phyloP scores from a whole-genome alignment of 768 basidiomycete genomes.

The Tremella fuciformis region DNA sequence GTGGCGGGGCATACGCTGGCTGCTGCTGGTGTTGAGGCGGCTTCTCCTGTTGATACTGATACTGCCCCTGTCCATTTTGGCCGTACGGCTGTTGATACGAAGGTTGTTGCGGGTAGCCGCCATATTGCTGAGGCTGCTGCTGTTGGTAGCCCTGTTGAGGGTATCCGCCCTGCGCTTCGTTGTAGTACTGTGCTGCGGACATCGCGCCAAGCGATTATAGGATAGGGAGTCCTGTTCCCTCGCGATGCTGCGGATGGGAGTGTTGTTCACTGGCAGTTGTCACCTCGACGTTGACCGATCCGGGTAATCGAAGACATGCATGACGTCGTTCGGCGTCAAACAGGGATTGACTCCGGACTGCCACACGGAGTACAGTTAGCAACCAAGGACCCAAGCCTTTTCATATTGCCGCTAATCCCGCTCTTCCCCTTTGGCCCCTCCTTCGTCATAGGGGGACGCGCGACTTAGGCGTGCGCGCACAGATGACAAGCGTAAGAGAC shows the following conservation, averaged over 20 bases:
- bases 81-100: constrained; percentile 11
- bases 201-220: constrained; percentile 2
- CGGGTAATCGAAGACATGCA: neutral
- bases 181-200: constrained; percentile 36
- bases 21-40: constrained; percentile 6
- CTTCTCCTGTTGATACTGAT: constrained; percentile 12
- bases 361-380: no score
- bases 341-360: no score
- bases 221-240: neutral
- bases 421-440: no score
- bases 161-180: constrained; percentile 17
- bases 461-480: no score
- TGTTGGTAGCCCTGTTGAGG: constrained; percentile 7
- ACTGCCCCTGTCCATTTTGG: constrained; percentile 6
- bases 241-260: neutral
- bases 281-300: neutral
- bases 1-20: constrained; percentile 20
- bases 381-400: no score
- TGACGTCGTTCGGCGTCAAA: no score
- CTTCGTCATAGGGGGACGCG: no score
- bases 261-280: neutral
- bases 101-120: constrained; percentile 9
- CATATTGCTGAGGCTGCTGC: constrained; percentile 14
- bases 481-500: no score
- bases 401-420: no score